Base-by-base conservation (phyloP, 148 eudicot genomes). In the Simmondsia chinensis region DNA sequence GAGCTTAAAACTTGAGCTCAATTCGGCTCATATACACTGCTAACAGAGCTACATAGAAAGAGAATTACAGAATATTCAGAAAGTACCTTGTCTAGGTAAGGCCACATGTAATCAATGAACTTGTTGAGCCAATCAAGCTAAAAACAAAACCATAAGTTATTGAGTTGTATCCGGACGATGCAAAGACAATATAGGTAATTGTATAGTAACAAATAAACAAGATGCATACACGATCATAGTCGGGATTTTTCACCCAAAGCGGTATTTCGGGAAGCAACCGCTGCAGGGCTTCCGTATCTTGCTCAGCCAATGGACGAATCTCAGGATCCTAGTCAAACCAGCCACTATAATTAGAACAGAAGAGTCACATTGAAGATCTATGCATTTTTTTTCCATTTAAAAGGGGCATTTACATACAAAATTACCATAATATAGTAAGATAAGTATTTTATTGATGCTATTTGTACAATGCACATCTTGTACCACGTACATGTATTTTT, bases 111-210 rank as follows among this genome's bases (percentile, higher is more conserved):
- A 6, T 64, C 76, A 44, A 87, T 46, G 44, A 87, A 75, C 66
- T 72, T 87, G 83, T 87, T 87, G 53, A 87, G 71, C 96, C 94
- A 87, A 50, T 87, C 94, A 70, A 87, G 46, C 96, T 64, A 28
- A 28, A 5, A 28, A 5, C 9, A 58, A 42, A 53, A 35, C 20
- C 16, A 32, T 27, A 21, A 18, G 8, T 46, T 40, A 55, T 17
- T 20, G 38, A 19, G 37, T 1, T n/a, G n/a, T n/a, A n/a, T n/a
- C n/a, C n/a, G n/a, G 5, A 50, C 25, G n/a, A n/a, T n/a, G n/a
- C 18, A 24, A 43, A 4, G 32, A 55, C 20, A 1, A 48, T n/a
- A 6, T 5, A 7, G 21, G n/a, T 29, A 10, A 39, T 19, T 29
- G 20, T 8, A 26, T 0, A 40, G 36, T 17, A 4, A 15, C 9